Base-by-base conservation (phyloP, 345 rosid species). In the Rhizophora mangle region DNA sequence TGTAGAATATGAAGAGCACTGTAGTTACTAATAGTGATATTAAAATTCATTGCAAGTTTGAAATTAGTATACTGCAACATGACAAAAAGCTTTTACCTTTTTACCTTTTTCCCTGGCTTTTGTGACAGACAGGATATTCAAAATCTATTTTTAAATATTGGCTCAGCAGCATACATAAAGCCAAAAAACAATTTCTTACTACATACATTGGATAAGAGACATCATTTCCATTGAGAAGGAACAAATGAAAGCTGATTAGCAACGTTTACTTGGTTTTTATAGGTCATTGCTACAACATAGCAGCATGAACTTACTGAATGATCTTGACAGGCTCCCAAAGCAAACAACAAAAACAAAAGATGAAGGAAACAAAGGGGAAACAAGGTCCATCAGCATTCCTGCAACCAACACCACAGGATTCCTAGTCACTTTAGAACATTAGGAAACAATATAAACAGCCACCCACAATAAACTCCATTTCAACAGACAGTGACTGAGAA, bases 311-410 rank as follows among this genome's bases (percentile, higher is more conserved):
- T 86, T 78, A 93, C 97, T 93, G 76, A 93, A 89, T 63, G 98
- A 93, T 80, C 98, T 89, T 19, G 98, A 91, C 62, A 93, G 69
- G 83, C 98, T 93, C 43, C 98, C 98, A 70, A 93, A 80, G 89
- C 98, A 93, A 82, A 93, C 96, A 62, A 93, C 84, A 62, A 93
- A 76, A n/a, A 89, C 68, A 81, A 91, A 93, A 68, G 92, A 96
- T 55, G 98, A 89, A 72, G 98, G 97, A 71, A 85, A 88, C 76
- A 93, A 79, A 52, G 98, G 97, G 27, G 98, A 93, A 49, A 93
- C 85, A 55, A 93, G 96, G 74, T 93, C 98, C 98, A 93, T 86
- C 80, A 93, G 79, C 98, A 93, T 93, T 77, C 98, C 98, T 91
- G 89, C 82, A 82, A 75, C 27, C 72, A 77, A 80, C 29, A 73